Percentiles rank a stretch among this genome's conserved stretches.
Evolutionary conservation across 2,329 filamentous ascomycete genomes (phyloP).

Genomic region (Aspergillus melleus): DNA sequence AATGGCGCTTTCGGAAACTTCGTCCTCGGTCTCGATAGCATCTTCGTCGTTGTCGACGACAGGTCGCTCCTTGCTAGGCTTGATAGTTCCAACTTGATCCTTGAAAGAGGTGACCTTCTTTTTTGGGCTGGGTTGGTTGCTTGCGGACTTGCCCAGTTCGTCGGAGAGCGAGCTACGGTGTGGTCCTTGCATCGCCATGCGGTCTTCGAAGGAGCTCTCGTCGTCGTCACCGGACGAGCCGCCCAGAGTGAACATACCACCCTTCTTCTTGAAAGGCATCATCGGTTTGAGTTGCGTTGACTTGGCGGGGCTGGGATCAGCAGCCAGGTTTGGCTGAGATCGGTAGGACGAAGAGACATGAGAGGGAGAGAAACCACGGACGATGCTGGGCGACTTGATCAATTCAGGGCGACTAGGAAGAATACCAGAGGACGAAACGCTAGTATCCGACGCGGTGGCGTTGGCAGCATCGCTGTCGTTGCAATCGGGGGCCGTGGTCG

Average conservation of each 20-base stretch:
- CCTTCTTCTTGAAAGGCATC: conserved; percentile 61
- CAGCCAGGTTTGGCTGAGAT: conserved; percentile 57
- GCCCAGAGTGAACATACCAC: conserved; percentile 68
- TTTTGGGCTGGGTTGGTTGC: conserved; percentile 48
- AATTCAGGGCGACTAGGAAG: conserved; percentile 48
- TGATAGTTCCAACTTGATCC: conserved; percentile 70
- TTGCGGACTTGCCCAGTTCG: conserved; percentile 48
- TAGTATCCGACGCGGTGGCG: conserved; percentile 57
- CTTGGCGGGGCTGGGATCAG: conserved; percentile 51
- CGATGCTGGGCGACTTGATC: conserved; percentile 65
- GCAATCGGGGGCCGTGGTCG: conserved; percentile 52
- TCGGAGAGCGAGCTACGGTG: conserved; percentile 58
- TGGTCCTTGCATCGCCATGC: conserved; percentile 54
- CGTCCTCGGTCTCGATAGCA: conserved; percentile 62
- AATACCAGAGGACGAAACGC: conserved; percentile 56
- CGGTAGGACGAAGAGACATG: conserved; percentile 69
- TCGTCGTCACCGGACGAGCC: conserved; percentile 85
- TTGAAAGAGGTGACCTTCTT: conserved; percentile 87
- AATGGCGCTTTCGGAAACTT: conserved; percentile 80
- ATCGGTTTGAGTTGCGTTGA: conserved; percentile 62
- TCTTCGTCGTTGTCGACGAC: conserved; percentile 54
- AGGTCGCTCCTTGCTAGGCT: conserved; percentile 58
- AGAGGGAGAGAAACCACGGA: conserved; percentile 82
- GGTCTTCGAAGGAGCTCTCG: conserved; percentile 69
- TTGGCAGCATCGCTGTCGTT: conserved; percentile 47